Evolutionary conservation across 352 stramenopile species (phyloP), one percentile per base, ranked within the genome.

Genomic region (Blastocystis sp.): DNA sequence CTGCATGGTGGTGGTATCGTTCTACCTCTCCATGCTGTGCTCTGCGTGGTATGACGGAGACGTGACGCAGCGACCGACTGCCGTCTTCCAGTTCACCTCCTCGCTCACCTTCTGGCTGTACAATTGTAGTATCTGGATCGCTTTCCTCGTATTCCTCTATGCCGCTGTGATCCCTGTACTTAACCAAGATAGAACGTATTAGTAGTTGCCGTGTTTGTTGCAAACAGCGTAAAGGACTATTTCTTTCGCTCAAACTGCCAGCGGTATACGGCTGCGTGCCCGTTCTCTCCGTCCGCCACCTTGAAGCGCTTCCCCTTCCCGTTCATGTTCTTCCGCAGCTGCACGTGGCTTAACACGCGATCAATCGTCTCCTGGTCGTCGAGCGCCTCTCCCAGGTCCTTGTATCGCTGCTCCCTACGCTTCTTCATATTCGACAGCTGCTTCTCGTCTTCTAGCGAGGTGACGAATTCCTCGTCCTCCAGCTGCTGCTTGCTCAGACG

Each of bases 221-320:
- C 3, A 42, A 51, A 51, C 36, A 51, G 32, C 18, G 27, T 29
- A 61, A 61, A 61, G 9, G 72, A 78, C 75, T 90, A 95, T 87
- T 92, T 93, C 86, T 94, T 93, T 14, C 92, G 89, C 88, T 95
- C 88, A 76, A 91, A 90, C 86, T 94, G 93, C 92, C 92, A 95
- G 77, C 90, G 90, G 88, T 94, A 95, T 21, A 94, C 90, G 6
- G 91, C 90, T 0, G 92, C 92, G 53, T 88, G 81, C 24, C 91
- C 91, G 78, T 92, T 87, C 61, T 90, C 88, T n/a, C 88, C 91
- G 42, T 89, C 87, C 46, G 90, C 89, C 51, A 95, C 88, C 88
- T 95, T 95, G 38, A 89, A 86, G 67, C 93, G 92, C 76, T 89
- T 92, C 81, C 92, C 92, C 87, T 94, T 95, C 84, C 88, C 88